A percentile compares a stretch with the other conserved stretches of the same genome.
phyloP scores from a whole-genome alignment of 257 asterid species.

The Perilla frutescens region DNA sequence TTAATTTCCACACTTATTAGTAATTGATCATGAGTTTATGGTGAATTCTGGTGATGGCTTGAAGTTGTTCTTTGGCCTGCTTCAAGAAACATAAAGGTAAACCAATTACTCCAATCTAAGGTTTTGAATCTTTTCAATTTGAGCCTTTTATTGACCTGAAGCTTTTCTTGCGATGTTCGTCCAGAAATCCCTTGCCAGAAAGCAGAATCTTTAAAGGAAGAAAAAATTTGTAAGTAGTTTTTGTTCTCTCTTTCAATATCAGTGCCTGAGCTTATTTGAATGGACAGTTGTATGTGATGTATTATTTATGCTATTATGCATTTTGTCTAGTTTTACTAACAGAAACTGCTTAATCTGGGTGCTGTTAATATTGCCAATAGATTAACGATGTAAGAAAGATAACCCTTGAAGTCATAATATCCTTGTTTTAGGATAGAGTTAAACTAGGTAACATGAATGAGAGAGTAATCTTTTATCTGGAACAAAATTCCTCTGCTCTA shows the following conservation, averaged over 20 bases:
- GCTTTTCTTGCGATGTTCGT: constrained; percentile 25
- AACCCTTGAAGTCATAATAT: not conserved
- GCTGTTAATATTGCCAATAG: not conserved
- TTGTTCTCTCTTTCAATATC: not conserved
- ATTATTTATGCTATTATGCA: constrained; percentile 2
- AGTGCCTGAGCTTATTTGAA: not conserved
- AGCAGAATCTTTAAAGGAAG: constrained; percentile 46
- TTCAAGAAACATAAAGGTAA: constrained; percentile 91
- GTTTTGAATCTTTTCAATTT: constrained; percentile 1
- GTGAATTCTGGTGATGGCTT: constrained; percentile 34
- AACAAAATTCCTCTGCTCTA: not conserved
- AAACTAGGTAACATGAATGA: not conserved
- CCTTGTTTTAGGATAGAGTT: not conserved
- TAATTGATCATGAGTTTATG: constrained; percentile 18
- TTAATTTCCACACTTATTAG: not conserved
- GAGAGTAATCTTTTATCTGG: not conserved
- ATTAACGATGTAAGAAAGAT: not conserved
- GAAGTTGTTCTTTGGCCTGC: constrained; percentile 76
- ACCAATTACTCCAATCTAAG: not conserved
- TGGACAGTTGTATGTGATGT: not conserved
- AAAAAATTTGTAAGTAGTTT: constrained; percentile 42
- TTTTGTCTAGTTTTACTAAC: not conserved
- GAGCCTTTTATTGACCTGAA: not conserved
- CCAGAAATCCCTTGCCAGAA: constrained; percentile 77
- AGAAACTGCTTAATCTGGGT: not conserved